Evolutionary conservation across 2,329 filamentous ascomycete genomes (phyloP), one percentile per base, ranked within the genome.

Genomic region (Scleromitrula shiraiana): DNA sequence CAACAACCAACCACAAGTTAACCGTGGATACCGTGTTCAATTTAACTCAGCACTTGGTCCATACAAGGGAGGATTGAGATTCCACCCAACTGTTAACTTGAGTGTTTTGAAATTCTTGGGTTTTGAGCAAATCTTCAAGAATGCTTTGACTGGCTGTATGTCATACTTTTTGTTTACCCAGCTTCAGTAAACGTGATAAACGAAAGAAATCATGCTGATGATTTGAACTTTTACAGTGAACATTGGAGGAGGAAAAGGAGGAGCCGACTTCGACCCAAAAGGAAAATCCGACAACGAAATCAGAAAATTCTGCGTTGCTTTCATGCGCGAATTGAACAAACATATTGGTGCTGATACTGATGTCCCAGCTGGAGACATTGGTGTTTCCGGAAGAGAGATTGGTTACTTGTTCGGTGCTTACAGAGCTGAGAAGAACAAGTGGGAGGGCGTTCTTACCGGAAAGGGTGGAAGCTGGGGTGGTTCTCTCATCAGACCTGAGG

Each of bases 71-170:
- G 93, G 93, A 67, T 82, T 97, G 60, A 80, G 93, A 61, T 88
- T 98, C 71, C 93, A 98, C 70, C 93, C 91, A 54, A 82, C 83
- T 9, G 88, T 93, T 70, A 93, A 85, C 70, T 68, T 84, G 64
- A 82, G 78, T 54, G 80, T 84, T 64, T 80, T 98, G 63, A 98
- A 98, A 77, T 97, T 97, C 75, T 79, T 98, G 65, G 93, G 91
- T 58, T 97, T 97, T 64, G 93, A 98, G 82, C 93, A 97, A 75
- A 94, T 91, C 73, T 97, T 97, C 80, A 97, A 97, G 81, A 97
- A 97, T 87, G 93, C 93, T 59, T 75, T 97, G 60, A 97, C 93
- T 53, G 93, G 93, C 65, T 73, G 85, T 90, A 75, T 76, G 86
- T 80, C 51, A 37, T 42, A 14, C 40, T n/a, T 6, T 17, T 20